Evolutionary conservation across 139 green algal genomes (phyloP), one percentile per base, ranked within the genome.

Genomic region (Chlamydomonas sphaeroides): DNA sequence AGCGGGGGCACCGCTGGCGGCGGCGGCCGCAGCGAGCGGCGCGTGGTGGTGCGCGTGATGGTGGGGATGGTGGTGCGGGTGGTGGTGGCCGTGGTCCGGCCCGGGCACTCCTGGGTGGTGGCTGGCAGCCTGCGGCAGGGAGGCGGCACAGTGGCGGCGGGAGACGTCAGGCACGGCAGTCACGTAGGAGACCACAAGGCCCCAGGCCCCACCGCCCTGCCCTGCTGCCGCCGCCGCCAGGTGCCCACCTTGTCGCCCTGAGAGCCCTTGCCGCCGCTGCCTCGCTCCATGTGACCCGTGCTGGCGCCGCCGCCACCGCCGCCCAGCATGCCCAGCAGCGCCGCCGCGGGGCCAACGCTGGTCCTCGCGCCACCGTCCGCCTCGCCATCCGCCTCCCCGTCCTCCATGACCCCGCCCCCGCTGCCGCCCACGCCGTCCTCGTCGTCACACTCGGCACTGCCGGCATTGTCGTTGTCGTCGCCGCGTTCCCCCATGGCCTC

Each of bases 381-480:
- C 3, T 80, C 73, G 3, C 38, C 41, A 5, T 71, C 74, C 4
- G 15, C 8, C 10, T 68, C 63, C 6, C 59, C 74, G 41, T 45
- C 74, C 28, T 49, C n/a, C 56, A 42, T 38, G 7, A 39, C 20
- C 0, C 38, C 48, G 38, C 56, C 72, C 32, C 56, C 74, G 18
- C n/a, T 39, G 1, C 45, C 74, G 32, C 39, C 75, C 21, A 41
- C 62, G 21, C 28, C 75, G 18, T 62, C 75, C 32, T 72, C 69
- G n/a, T 72, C 75, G n/a, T 26, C 75, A 8, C 75, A 42, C 32
- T 82, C 75, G 1, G 75, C 75, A 33, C 75, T 82, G 32, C 38
- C 75, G 3, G 75, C 75, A 42, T 82, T 82, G 41, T 82, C 75
- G 32, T 82, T 82, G 42, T 82, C 75, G 25, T 82, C 75, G 5